Base-by-base conservation (phyloP, 805 yeast species). In the Scheffersomyces spartinae region DNA sequence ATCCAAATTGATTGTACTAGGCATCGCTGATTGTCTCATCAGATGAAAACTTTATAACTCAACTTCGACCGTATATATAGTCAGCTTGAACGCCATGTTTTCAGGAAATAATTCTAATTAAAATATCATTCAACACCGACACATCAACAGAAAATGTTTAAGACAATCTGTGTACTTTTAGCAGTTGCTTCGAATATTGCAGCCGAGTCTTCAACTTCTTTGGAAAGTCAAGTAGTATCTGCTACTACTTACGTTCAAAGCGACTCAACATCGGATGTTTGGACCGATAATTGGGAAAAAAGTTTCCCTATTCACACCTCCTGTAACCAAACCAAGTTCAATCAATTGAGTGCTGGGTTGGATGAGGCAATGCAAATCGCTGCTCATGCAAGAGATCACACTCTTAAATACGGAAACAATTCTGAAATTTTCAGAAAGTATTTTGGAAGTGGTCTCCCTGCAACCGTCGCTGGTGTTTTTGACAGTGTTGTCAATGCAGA, bases 371-470 rank as follows among this genome's bases (percentile, higher is more conserved):
- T 47, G 25, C 40, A 39, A 19, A 43, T 51, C 17, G 40, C 61
- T 6, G 39, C 47, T 3, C 50, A 42, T 32, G 61, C 61, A 11
- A 56, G 43, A 35, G 43, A 42, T 17, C 55, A 58, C 28, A 41
- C 61, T 13, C 32, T 53, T 14, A 41, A 45, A 20, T 46, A 31
- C 28, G 61, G 62, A 21, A 38, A 36, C 18, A 39, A 39, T 18
- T 59, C 59, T 13, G 43, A 38, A 17, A 32, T 47, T 21, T 59
- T 39, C 32, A 28, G 27, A 11, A 53, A 46, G 30, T 58, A 58
- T 47, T 58, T 59, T 31, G 64, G 63, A 23, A 36, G 52, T 27
- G 50, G 57, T 12, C 44, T 49, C 17, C 36, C 50, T 17, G 51
- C 46, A 17, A 49, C 48, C 20, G 63, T 58, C 9, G 30, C 54